Evolutionary conservation across 1,284 basidiomycete species (phyloP).

Genomic region (Cutaneotrichosporon arboriforme): DNA sequence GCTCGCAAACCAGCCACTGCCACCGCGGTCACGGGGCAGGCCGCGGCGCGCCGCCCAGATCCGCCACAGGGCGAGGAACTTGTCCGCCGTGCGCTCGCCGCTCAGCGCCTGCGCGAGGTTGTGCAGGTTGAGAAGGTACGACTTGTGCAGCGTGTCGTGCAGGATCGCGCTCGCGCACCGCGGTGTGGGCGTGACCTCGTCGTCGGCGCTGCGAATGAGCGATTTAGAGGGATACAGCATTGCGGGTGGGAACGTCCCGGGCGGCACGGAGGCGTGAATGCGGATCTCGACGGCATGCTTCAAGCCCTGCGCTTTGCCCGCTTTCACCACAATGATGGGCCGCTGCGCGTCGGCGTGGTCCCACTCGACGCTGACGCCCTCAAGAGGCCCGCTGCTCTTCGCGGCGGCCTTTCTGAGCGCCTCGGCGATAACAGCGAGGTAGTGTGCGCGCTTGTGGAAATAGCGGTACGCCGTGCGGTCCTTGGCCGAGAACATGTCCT

Average conservation of each 20-base stretch:
- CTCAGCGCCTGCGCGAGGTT: constrained; percentile 59
- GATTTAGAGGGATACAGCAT: constrained; percentile 69
- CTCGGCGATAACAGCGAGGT: constrained; percentile 72
- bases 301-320: constrained; percentile 51
- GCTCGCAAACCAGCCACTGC: constrained; percentile 65
- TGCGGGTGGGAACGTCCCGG: constrained; percentile 58
- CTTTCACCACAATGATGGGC: constrained; percentile 23
- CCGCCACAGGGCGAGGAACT: constrained; percentile 73
- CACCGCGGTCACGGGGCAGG: constrained; percentile 55
- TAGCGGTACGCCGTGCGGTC: constrained; percentile 86
- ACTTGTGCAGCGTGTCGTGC: constrained; percentile 59
- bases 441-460: constrained; percentile 89
- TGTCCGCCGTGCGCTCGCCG: constrained; percentile 55
- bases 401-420: constrained; percentile 53
- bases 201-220: constrained; percentile 55
- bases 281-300: constrained; percentile 66
- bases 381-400: constrained; percentile 58
- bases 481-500: constrained; percentile 79
- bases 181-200: constrained; percentile 56
- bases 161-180: constrained; percentile 75
- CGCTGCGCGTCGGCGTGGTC: constrained; percentile 58
- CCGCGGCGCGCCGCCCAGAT: constrained; percentile 89
- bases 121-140: constrained; percentile 66
- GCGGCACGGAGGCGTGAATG: constrained; percentile 64
- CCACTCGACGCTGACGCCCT: constrained; percentile 58